These are phyloP conservation scores for Penicillium crustosum DNA, from an alignment of 2,329 filamentous ascomycete genomes.

Conservation along the genomic window DNA sequence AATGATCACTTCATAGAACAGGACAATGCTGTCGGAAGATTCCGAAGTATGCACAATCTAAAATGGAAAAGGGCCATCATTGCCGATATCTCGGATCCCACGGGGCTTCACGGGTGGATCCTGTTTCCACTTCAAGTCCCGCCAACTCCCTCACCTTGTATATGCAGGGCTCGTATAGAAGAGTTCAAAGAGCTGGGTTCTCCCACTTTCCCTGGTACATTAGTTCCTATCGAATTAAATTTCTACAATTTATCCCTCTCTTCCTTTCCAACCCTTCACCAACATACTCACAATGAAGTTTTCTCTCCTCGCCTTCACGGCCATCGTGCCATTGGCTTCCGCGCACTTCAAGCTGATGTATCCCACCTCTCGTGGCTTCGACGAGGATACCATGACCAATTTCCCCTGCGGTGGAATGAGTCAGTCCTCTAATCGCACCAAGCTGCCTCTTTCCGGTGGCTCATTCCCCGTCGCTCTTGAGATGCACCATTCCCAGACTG, in stretches of 20 bases:
- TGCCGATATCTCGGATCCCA: background rate
- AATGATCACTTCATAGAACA: background rate
- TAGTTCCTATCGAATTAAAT: background rate
- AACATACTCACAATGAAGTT: slow-evolving; percentile 30
- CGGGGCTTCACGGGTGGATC: background rate
- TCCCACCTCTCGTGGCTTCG: slow-evolving; percentile 52
- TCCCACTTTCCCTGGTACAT: background rate
- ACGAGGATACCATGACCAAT: slow-evolving; percentile 47
- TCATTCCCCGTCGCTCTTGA: slow-evolving; percentile 53
- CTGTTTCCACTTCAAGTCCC: background rate
- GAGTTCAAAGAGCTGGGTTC: background rate
- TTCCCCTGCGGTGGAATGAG: slow-evolving; percentile 55
- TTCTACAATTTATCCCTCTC: background rate
- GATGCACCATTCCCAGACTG: slow-evolving; percentile 54
- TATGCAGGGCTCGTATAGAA: background rate
- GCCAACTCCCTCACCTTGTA: slow-evolving; percentile 1
- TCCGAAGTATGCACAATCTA: background rate
- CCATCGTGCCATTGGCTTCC: slow-evolving; percentile 47
- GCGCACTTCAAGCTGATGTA: slow-evolving; percentile 59
- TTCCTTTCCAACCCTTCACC: background rate
- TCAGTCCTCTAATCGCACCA: slow-evolving; percentile 47
- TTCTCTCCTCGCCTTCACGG: slow-evolving; percentile 38
- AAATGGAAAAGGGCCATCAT: background rate
- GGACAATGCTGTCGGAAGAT: background rate
- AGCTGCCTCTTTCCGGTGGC: slow-evolving; percentile 48